Evolutionary conservation across 352 stramenopile species (phyloP).

Genomic region (Blastocystis hominis): DNA sequence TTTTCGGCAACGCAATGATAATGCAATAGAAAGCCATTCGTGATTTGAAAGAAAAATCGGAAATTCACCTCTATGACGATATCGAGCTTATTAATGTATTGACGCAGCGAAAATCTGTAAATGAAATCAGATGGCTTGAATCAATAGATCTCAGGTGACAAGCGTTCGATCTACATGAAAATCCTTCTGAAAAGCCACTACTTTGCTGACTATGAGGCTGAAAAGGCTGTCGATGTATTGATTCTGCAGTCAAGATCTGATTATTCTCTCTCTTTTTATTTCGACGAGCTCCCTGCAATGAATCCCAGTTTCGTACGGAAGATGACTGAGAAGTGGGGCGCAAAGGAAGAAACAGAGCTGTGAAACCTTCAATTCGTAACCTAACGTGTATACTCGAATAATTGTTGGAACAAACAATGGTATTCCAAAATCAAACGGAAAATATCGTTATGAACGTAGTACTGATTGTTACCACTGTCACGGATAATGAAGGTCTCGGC

Average conservation of each 20-base stretch:
- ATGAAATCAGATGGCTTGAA: background rate
- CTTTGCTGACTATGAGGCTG: background rate
- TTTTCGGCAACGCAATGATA: background rate
- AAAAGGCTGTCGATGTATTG: background rate
- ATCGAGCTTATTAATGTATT: background rate
- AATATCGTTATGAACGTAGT: slow-evolving; percentile 57
- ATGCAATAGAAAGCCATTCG: background rate
- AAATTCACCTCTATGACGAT: slow-evolving; percentile 18
- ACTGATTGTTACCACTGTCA: background rate
- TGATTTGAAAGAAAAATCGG: background rate
- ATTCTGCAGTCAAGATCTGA: background rate
- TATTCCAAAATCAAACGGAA: slow-evolving; percentile 53
- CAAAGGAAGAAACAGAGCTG: background rate
- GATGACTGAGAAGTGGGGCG: background rate
- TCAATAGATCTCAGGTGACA: background rate
- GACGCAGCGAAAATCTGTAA: slow-evolving; percentile 1
- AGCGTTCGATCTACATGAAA: slow-evolving; percentile 37
- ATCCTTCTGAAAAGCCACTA: background rate
- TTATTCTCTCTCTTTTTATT: background rate
- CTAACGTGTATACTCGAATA: background rate
- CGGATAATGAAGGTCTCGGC: slow-evolving; percentile 49
- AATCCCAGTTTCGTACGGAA: background rate
- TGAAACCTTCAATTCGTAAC: background rate
- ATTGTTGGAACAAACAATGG: background rate
- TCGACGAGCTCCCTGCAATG: background rate